Evolutionary conservation across 2,329 filamentous ascomycete genomes (phyloP).

Genomic region (Hysterium pulicare): DNA sequence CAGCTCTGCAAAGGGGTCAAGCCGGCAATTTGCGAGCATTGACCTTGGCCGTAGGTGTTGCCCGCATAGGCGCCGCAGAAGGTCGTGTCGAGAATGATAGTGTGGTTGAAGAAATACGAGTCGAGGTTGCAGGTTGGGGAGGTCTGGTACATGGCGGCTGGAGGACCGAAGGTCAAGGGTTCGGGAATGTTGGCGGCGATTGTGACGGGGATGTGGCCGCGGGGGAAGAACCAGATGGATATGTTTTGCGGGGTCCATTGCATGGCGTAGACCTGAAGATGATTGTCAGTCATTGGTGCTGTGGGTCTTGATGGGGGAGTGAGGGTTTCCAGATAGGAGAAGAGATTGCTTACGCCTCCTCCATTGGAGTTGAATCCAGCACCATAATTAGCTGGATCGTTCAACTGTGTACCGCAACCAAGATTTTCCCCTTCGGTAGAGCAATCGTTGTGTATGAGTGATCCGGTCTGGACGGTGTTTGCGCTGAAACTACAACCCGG

Average conservation of each 20-base stretch:
- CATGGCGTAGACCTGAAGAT: conserved; percentile 39
- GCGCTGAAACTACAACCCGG: too few relatives aligned
- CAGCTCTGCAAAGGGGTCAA: conserved; percentile 20
- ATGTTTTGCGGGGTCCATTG: conserved; percentile 67
- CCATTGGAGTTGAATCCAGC: conserved; percentile 26
- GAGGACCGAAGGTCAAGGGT: conserved; percentile 61
- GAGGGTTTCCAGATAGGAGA: too few relatives aligned
- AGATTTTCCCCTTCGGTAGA: conserved; percentile 31
- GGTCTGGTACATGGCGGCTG: conserved; percentile 63
- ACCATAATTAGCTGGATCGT: conserved; percentile 21
- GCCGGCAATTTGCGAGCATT: conserved; percentile 45
- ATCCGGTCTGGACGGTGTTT: conserved; percentile 42
- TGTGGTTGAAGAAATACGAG: conserved; percentile 62
- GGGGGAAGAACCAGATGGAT: conserved; percentile 74
- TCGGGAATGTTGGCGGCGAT: conserved; percentile 47
- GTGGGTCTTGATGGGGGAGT: too few relatives aligned
- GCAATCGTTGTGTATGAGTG: conserved; percentile 44
- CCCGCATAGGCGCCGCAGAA: conserved; percentile 56
- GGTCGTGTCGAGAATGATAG: conserved; percentile 73
- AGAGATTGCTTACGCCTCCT: conserved; percentile 25
- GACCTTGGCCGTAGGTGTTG: conserved; percentile 24
- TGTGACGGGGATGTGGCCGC: conserved; percentile 53
- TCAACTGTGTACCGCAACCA: conserved; percentile 17
- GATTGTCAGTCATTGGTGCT: too few relatives aligned
- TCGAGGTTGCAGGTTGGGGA: conserved; percentile 33